A percentile compares a stretch with the other conserved stretches of the same genome.
phyloP scores from a whole-genome alignment of 2,329 filamentous ascomycete species.

The Dactylella cylindrospora region DNA sequence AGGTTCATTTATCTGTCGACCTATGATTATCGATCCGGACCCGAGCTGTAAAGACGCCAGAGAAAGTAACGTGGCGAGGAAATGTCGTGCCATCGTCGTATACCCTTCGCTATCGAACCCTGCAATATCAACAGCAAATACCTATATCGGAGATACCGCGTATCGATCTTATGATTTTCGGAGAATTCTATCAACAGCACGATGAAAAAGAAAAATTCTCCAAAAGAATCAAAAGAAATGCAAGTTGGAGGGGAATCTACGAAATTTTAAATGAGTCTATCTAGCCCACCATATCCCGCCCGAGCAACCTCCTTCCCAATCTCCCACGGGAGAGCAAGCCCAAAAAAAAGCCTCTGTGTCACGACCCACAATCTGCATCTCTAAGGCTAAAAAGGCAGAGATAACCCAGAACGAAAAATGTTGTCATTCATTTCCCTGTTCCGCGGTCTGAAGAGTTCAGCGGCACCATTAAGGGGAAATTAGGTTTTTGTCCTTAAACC shows the following conservation, averaged over 20 bases:
- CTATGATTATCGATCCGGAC: constrained; percentile 4
- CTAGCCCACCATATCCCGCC: no score
- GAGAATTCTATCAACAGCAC: no score
- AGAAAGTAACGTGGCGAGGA: not conserved
- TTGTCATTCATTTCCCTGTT: constrained; percentile 25
- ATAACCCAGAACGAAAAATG: constrained; percentile 9
- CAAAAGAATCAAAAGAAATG: not conserved
- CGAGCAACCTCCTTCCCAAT: constrained; percentile 12
- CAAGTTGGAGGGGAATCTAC: not conserved
- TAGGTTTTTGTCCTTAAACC: no score
- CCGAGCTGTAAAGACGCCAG: not conserved
- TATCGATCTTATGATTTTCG: no score
- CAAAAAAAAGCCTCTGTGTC: constrained; percentile 20
- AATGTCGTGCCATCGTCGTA: constrained; percentile 8
- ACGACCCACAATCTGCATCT: constrained; percentile 1
- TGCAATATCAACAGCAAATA: not conserved
- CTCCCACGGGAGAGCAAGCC: no score
- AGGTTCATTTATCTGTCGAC: not conserved
- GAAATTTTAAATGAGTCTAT: constrained; percentile 26
- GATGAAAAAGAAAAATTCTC: not conserved
- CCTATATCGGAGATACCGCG: no score
- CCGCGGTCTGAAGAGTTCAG: constrained; percentile 4
- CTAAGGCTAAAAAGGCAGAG: no score
- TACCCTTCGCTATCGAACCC: not conserved
- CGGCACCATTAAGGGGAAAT: constrained; percentile 21